Evolutionary conservation across 495 filamentous ascomycete species (phyloP), one percentile per base, ranked within the genome.

Genomic region (Penicillium taxi): DNA sequence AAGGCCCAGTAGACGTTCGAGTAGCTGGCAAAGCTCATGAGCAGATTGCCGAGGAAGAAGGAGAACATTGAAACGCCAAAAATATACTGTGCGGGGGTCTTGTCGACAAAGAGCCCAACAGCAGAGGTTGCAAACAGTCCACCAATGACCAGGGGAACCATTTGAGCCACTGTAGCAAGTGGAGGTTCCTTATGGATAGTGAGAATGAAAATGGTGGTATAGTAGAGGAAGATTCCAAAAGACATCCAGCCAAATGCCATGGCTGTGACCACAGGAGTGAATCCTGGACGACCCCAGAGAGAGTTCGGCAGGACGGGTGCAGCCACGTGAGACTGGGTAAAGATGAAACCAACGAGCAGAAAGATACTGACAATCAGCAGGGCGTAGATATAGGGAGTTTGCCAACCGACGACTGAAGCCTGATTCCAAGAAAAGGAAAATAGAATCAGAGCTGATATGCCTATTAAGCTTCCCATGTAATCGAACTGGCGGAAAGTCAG

Each of bases 191-290:
- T 37, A 9, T 65, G 50, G 0, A 69, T 36, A 3, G 18, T 41
- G 15, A 59, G 36, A 12, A 63, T 44, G 41, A 66, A 63, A 5
- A 55, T 40, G n/a, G 41, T 65, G 13, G 58, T 23, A 43, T 73
- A 73, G 49, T 56, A 67, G 6, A 64, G 25, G 58, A 61, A 72
- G 36, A 69, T 63, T 9, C 63, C 59, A 23, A 62, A 59, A 19
- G 52, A 55, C 21, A 45, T 47, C 66, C 66, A 68, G 4, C 67
- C 66, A 17, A 42, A 46, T 6, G 52, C 52, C 17, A 66, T 52
- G 24, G 59, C 59, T n/a, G 23, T 48, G 1, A 68, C 41, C 2
- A 63, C 56, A 17, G 66, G 56, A 1, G 38, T 47, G 31, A 67
- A 61, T 8, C 41, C 42, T 6, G 45, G 50, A 18, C 58, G 47